These are phyloP conservation scores for Capsella rubella DNA, from an alignment of 441 rosid species.

Conservation along the genomic window DNA sequence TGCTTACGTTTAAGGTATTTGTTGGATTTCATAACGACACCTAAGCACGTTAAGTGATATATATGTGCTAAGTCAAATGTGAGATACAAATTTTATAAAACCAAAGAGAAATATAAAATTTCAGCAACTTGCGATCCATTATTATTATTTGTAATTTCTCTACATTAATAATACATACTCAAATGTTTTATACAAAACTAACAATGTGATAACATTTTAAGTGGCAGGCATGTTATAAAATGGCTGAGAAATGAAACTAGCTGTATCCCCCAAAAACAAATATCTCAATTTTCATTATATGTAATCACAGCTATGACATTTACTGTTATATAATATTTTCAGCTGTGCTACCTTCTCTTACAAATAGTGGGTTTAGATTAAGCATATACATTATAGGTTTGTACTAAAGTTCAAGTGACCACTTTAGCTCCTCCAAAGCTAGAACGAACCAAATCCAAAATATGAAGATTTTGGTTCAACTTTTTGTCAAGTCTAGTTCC, in stretches of 20 bases:
- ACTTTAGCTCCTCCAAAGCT: neutral
- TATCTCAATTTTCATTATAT: neutral
- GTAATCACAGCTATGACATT: neutral
- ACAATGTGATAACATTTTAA: too few relatives aligned
- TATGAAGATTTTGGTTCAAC: too few relatives aligned
- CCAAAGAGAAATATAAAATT: neutral
- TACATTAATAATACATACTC: neutral
- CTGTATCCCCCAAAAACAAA: neutral
- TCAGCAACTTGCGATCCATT: slow-evolving; percentile 25
- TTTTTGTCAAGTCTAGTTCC: too few relatives aligned
- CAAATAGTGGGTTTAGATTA: neutral
- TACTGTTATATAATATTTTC: neutral
- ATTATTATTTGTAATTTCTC: neutral
- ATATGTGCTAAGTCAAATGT: slow-evolving; percentile 18
- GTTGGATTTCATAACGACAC: slow-evolving; percentile 35
- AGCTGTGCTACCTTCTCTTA: neutral
- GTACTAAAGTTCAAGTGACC: neutral
- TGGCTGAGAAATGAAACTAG: neutral
- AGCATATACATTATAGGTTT: too few relatives aligned
- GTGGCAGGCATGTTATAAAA: too few relatives aligned
- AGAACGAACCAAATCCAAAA: neutral
- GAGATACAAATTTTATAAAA: neutral
- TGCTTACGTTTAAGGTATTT: slow-evolving; percentile 10
- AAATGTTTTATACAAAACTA: too few relatives aligned
- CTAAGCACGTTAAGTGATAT: slow-evolving; percentile 37